A percentile compares a stretch with the other conserved stretches of the same genome.
Evolutionary conservation across 1,139 yeast species (phyloP).

Genomic region (Diutina siamensis): DNA sequence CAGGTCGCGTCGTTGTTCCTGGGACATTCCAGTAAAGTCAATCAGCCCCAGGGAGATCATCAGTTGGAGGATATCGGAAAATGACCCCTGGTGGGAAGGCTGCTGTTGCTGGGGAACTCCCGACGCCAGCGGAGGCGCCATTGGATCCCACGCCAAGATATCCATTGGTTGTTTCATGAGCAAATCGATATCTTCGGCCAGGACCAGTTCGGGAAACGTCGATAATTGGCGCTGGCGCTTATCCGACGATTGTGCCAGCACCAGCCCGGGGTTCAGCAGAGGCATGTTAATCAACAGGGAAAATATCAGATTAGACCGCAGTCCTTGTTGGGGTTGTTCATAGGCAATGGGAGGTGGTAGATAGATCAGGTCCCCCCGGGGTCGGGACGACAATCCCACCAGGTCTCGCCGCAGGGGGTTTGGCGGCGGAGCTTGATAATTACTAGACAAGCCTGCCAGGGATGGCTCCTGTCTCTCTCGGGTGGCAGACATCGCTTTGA

Average conservation of each 20-base stretch:
- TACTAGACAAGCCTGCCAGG: background rate
- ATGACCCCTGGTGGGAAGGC: constrained; percentile 15
- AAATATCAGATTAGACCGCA: constrained; percentile 32
- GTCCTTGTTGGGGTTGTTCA: constrained; percentile 9
- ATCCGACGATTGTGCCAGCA: background rate
- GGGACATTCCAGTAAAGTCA: constrained; percentile 30
- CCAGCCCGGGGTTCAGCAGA: constrained; percentile 21
- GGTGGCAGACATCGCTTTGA: constrained; percentile 2
- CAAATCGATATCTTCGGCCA: constrained; percentile 7
- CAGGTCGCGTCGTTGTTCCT: constrained; percentile 32
- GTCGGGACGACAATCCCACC: constrained; percentile 7
- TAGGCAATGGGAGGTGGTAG: constrained; percentile 16
- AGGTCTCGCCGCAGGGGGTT: background rate
- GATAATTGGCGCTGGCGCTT: constrained; percentile 2
- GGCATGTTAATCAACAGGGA: constrained; percentile 32
- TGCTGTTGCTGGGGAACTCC: constrained; percentile 9
- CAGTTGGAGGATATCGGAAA: constrained; percentile 24
- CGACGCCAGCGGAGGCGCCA: constrained; percentile 7
- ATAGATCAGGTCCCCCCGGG: constrained; percentile 16
- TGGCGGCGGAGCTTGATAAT: background rate
- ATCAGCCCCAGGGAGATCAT: constrained; percentile 26
- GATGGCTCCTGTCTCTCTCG: constrained; percentile 3
- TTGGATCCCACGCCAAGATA: constrained; percentile 1
- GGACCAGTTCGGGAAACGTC: constrained; percentile 6
- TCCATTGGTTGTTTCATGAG: constrained; percentile 9